A percentile compares a stretch with the other conserved stretches of the same genome.
These are phyloP conservation scores for Penicillium capsulatum DNA, from an alignment of 2,329 filamentous ascomycete species.

Conservation along the genomic window DNA sequence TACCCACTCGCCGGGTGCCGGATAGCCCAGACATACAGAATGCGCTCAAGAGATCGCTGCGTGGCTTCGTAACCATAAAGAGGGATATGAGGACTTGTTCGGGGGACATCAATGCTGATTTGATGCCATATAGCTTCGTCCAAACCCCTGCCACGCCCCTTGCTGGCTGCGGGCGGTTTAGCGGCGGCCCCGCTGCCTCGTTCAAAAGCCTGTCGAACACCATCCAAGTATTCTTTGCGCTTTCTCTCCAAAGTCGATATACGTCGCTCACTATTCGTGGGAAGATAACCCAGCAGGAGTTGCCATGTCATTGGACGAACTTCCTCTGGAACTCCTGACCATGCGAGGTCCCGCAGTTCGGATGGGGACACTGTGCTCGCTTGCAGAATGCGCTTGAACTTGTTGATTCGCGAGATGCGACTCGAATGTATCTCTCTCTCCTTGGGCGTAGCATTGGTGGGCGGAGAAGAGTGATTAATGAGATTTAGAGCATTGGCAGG, in stretches of 20 bases:
- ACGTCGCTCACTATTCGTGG: slow-evolving; percentile 90
- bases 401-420: slow-evolving; percentile 90
- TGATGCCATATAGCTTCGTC: slow-evolving; percentile 99
- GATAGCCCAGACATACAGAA: slow-evolving; percentile 96
- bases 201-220: slow-evolving; percentile 67
- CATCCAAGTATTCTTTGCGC: slow-evolving; percentile 92
- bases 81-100: slow-evolving; percentile 93
- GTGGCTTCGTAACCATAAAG: slow-evolving; percentile 95
- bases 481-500: slow-evolving; percentile 93
- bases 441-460: slow-evolving; percentile 70
- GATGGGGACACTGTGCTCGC: slow-evolving; percentile 80
- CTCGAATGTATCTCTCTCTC: slow-evolving; percentile 82
- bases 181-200: slow-evolving; percentile 44
- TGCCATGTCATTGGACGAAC: slow-evolving; percentile 99
- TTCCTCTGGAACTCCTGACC: slow-evolving; percentile 92
- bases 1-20: slow-evolving; percentile 96
- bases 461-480: slow-evolving; percentile 77
- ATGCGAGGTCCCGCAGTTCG: slow-evolving; percentile 79
- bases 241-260: slow-evolving; percentile 89
- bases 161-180: slow-evolving; percentile 40
- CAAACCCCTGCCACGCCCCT: slow-evolving; percentile 65
- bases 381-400: slow-evolving; percentile 95
- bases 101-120: slow-evolving; percentile 95
- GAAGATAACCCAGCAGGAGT: slow-evolving; percentile 86
- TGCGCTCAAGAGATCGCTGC: slow-evolving; percentile 86